Conservation (phyloP, 2,329 filamentous ascomycete genomes). For the Dendryphion nanum region DNA sequence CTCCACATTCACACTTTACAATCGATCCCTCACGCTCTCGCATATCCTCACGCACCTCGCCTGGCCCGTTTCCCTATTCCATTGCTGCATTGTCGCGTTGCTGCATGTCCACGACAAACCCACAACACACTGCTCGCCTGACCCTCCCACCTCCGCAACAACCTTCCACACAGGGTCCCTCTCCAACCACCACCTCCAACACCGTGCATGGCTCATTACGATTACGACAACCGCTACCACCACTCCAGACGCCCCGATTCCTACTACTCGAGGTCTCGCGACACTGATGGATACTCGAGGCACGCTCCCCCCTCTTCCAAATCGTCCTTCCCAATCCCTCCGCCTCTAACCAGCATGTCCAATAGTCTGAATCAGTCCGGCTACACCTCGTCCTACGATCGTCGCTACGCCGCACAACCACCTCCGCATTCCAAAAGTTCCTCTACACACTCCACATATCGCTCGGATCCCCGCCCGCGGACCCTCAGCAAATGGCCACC, state of each 20-base stretch:
- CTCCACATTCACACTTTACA: background rate
- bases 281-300: slow-evolving; percentile 20
- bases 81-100: background rate
- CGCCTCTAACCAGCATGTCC: slow-evolving; percentile 22
- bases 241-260: slow-evolving; percentile 23
- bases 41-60: background rate
- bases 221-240: slow-evolving; percentile 21
- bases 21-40: background rate
- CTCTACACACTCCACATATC: slow-evolving; percentile 14
- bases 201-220: slow-evolving; percentile 20
- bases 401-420: slow-evolving; percentile 20
- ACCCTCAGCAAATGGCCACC: slow-evolving; percentile 51
- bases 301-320: slow-evolving; percentile 6
- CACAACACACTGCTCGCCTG: background rate
- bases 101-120: background rate
- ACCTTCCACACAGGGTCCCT: background rate
- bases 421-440: slow-evolving; percentile 16
- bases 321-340: slow-evolving; percentile 15
- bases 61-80: background rate
- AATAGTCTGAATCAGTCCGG: slow-evolving; percentile 13
- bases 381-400: slow-evolving; percentile 14
- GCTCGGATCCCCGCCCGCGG: slow-evolving; percentile 11
- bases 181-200: background rate
- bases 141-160: background rate
- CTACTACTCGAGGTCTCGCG: slow-evolving; percentile 22